phyloP scores from a whole-genome alignment of 805 yeast species.

The Zygoascus biomembranicola region DNA sequence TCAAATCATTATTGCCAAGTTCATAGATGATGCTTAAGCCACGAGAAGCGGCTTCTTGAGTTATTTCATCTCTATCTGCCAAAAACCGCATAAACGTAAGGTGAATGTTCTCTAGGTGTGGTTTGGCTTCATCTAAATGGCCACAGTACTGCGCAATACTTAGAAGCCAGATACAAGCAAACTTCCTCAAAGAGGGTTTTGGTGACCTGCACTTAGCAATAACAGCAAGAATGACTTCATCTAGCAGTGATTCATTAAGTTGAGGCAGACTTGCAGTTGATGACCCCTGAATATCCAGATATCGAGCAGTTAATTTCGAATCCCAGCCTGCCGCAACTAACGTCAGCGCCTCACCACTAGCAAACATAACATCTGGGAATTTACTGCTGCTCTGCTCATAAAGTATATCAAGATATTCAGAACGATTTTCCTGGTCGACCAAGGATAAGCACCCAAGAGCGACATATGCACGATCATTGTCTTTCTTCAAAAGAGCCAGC shows the following conservation, averaged over 20 bases:
- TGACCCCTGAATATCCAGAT: slow-evolving; percentile 46
- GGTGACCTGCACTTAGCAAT: slow-evolving; percentile 50
- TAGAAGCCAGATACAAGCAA: slow-evolving; percentile 79
- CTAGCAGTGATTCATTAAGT: slow-evolving; percentile 7
- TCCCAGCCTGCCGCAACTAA: slow-evolving; percentile 70
- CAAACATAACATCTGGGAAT: slow-evolving; percentile 66
- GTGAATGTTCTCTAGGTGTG: slow-evolving; percentile 55
- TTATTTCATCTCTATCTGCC: slow-evolving; percentile 71
- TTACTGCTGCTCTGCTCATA: slow-evolving; percentile 56
- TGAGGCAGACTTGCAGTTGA: neutral
- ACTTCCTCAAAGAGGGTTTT: slow-evolving; percentile 65
- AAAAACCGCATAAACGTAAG: slow-evolving; percentile 67
- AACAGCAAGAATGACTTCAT: slow-evolving; percentile 38
- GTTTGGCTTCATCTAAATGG: slow-evolving; percentile 33
- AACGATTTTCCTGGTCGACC: slow-evolving; percentile 20
- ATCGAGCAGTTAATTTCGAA: slow-evolving; percentile 44
- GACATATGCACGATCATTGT: slow-evolving; percentile 51
- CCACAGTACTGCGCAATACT: slow-evolving; percentile 72
- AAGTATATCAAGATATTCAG: slow-evolving; percentile 36
- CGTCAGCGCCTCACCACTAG: slow-evolving; percentile 78
- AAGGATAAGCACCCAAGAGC: slow-evolving; percentile 51
- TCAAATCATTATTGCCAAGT: slow-evolving; percentile 55
- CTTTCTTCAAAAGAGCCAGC: slow-evolving; percentile 32
- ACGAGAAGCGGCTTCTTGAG: slow-evolving; percentile 89
- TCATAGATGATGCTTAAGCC: slow-evolving; percentile 82